These are phyloP conservation scores for Mucor mucedo DNA, from an alignment of 371 early-diverging fungal species.

Conservation along the genomic window DNA sequence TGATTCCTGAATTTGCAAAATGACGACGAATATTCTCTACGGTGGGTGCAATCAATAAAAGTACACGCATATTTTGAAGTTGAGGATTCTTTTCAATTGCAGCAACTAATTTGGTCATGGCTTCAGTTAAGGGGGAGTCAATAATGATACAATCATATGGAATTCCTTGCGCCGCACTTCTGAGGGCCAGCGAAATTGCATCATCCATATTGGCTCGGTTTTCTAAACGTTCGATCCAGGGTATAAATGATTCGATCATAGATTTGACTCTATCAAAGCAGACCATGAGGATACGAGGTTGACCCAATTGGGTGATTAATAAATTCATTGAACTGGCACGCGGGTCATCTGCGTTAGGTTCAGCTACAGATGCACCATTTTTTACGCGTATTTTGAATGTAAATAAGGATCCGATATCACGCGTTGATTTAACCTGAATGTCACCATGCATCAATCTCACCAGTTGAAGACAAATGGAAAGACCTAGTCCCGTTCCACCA, in stretches of 20 bases:
- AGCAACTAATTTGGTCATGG: constrained; percentile 17
- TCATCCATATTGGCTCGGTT: constrained; percentile 19
- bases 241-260: constrained; percentile 40
- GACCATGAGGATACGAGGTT: constrained; percentile 45
- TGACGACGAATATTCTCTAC: constrained; percentile 39
- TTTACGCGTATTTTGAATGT: constrained; percentile 52
- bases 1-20: constrained; percentile 9
- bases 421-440: constrained; percentile 53
- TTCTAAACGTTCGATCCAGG: constrained; percentile 22
- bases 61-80: constrained; percentile 28
- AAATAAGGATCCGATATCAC: constrained; percentile 59
- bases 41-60: constrained; percentile 41
- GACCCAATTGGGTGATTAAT: constrained; percentile 30
- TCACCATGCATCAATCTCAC: constrained; percentile 62
- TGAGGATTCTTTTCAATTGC: constrained; percentile 22
- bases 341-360: constrained; percentile 35
- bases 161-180: background rate
- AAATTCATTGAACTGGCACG: constrained; percentile 25
- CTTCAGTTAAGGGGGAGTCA: constrained; percentile 37
- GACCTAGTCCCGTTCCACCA: constrained; percentile 71
- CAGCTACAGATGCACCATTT: constrained; percentile 36
- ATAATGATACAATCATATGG: constrained; percentile 40
- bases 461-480: constrained; percentile 62
- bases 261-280: constrained; percentile 23
- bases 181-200: constrained; percentile 17